phyloP scores from a whole-genome alignment of 192 early-diverging fungal species.

The Hyaloraphidium curvatum region DNA sequence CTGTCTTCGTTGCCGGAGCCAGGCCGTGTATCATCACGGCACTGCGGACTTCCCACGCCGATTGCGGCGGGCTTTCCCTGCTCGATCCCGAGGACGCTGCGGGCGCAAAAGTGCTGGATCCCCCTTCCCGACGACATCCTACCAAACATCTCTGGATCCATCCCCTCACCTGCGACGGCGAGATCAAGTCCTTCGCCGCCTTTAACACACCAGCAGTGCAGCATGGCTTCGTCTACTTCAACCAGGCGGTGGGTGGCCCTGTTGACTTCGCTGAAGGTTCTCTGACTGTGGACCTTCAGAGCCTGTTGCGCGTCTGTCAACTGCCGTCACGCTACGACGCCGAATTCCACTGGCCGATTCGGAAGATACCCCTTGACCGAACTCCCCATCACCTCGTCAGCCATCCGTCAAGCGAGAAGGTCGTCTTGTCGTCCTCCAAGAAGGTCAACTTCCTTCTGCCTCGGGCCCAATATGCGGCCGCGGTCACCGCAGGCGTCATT shows the following conservation, averaged over 20 bases:
- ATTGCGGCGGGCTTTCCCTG: too few relatives aligned
- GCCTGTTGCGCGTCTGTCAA: conserved; percentile 36
- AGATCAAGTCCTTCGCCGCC: conserved; percentile 42
- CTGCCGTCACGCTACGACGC: conserved; percentile 48
- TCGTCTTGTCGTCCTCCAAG: conserved; percentile 51
- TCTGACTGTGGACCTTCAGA: conserved; percentile 17
- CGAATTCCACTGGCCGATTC: conserved; percentile 54
- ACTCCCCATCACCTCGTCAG: conserved; percentile 58
- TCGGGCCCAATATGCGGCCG: conserved; percentile 34
- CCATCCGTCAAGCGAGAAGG: conserved; percentile 65
- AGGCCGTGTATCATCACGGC: conserved; percentile 23
- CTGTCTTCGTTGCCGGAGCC: conserved; percentile 51
- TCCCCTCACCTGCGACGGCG: conserved; percentile 49
- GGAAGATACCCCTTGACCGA: conserved; percentile 43
- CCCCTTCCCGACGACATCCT: too few relatives aligned
- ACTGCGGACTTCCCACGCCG: too few relatives aligned
- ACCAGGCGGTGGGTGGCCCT: conserved; percentile 29
- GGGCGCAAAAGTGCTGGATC: too few relatives aligned
- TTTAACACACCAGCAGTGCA: conserved; percentile 59
- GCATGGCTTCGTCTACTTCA: conserved; percentile 56
- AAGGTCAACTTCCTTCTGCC: conserved; percentile 42
- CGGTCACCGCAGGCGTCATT: conserved; percentile 29
- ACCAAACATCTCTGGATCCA: conserved; percentile 46
- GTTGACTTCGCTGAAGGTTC: not conserved
- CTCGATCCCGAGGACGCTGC: too few relatives aligned